Percentiles rank a stretch among this genome's conserved stretches.
These are phyloP conservation scores for Paramecium octaurelia DNA, from an alignment of 73 alveolate species.

Conservation along the genomic window DNA sequence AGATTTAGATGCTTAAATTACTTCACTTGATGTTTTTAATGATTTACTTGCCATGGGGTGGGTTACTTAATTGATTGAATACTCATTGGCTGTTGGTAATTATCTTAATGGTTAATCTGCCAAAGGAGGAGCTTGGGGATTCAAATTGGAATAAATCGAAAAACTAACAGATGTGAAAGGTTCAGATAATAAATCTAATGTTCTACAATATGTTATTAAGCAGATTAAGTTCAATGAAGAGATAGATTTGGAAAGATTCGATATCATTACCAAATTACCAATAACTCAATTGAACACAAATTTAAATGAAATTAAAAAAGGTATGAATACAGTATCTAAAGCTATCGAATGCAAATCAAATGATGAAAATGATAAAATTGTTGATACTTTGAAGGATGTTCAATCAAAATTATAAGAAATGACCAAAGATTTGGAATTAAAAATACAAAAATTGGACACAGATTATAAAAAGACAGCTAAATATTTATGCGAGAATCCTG, in stretches of 20 bases:
- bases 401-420: not conserved
- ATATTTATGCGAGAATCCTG: constrained; percentile 59
- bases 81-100: constrained; percentile 78
- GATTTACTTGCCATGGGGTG: constrained; percentile 54
- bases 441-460: constrained; percentile 49
- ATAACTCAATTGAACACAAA: constrained; percentile 47
- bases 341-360: constrained; percentile 60
- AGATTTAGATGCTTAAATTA: constrained; percentile 66
- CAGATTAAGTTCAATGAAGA: constrained; percentile 44
- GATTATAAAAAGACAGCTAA: constrained; percentile 46
- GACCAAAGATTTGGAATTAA: not conserved
- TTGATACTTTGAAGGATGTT: not conserved
- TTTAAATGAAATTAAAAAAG: constrained; percentile 55
- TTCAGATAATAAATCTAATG: constrained; percentile 75
- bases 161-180: constrained; percentile 76
- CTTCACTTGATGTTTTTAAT: constrained; percentile 62
- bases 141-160: constrained; percentile 68
- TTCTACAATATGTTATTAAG: constrained; percentile 67
- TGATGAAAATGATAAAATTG: constrained; percentile 56
- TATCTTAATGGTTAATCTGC: constrained; percentile 83
- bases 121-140: constrained; percentile 88
- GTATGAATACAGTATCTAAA: not conserved
- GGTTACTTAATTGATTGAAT: constrained; percentile 68
- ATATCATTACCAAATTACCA: constrained; percentile 52
- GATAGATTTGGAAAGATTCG: constrained; percentile 64